Evolutionary conservation across 2,329 filamentous ascomycete genomes (phyloP), one percentile per base, ranked within the genome.

Genomic region (Pseudopyrenochaeta lycopersici): DNA sequence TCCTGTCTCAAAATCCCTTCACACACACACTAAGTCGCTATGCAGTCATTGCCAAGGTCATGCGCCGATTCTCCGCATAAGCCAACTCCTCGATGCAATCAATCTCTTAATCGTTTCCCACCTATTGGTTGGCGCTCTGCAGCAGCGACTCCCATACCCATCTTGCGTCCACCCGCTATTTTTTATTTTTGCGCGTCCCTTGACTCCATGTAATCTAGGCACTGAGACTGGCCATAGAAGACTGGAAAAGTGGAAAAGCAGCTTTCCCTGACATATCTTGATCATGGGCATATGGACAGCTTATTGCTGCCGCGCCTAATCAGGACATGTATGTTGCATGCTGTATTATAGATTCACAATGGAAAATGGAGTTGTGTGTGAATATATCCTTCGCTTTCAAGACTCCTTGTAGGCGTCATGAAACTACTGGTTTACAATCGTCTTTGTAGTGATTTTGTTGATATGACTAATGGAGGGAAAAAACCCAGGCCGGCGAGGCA

Each of bases 31-130:
- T 67, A 49, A 69, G 2, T 68, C 52, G 43, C 3, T 23, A 38
- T 50, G 43, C 62, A 97, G 93, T 97, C 77, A 95, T 97, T 77
- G 93, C 93, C 78, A 97, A 97, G 85, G 82, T 97, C 74, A 96
- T 92, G 69, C 89, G 92, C 80, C 90, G 89, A 79, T 96, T 97
- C 85, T 85, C 85, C 43, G 81, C 83, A 71, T 86, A 78, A 62
- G 46, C 35, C 15, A 46, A 40, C 32, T 9, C 31, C 41, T 21
- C 14, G n/a, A 29, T 38, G 29, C 46, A n/a, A 29, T 18, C 58
- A 23, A 31, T 33, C 52, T 53, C 54, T 56, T 42, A 52, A 41
- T 43, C 42, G 52, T 42, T 47, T 46, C 44, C 31, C 45, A 45
- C 27, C 36, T 56, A 49, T 21, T 54, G 60, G 54, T 41, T 38